phyloP scores from a whole-genome alignment of 768 basidiomycete species.

The Rickenella mellea region DNA sequence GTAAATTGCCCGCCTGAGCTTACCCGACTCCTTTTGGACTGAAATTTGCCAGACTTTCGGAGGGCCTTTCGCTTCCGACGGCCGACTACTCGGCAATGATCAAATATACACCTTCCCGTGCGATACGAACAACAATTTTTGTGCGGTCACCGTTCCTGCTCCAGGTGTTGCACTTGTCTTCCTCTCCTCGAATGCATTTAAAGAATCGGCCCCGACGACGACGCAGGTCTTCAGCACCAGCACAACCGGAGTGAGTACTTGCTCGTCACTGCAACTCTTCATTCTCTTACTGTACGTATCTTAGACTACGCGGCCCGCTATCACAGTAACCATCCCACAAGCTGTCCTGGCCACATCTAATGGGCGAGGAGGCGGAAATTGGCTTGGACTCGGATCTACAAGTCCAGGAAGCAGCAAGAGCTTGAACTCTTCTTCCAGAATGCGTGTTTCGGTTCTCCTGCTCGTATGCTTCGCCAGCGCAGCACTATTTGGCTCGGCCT shows the following conservation, averaged over 20 bases:
- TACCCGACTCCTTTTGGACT: neutral
- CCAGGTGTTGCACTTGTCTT: slow-evolving; percentile 74
- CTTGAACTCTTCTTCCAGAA: too few species aligned
- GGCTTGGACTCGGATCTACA: neutral
- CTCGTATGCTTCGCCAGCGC: too few species aligned
- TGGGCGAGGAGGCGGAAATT: slow-evolving; percentile 21
- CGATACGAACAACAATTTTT: slow-evolving; percentile 39
- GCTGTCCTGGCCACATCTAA: slow-evolving; percentile 53
- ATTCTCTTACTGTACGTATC: neutral
- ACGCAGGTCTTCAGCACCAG: slow-evolving; percentile 49
- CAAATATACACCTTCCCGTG: slow-evolving; percentile 53
- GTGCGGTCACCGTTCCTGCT: slow-evolving; percentile 53
- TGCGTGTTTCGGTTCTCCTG: too few species aligned
- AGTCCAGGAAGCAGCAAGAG: neutral
- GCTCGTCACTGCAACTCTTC: neutral
- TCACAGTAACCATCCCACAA: slow-evolving; percentile 46
- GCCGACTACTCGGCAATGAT: slow-evolving; percentile 47
- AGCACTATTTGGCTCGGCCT: too few species aligned
- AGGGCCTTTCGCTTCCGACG: slow-evolving; percentile 53
- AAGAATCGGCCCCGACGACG: slow-evolving; percentile 22
- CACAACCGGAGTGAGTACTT: slow-evolving; percentile 27
- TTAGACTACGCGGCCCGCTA: slow-evolving; percentile 17
- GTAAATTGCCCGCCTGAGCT: slow-evolving; percentile 21
- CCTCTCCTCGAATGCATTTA: slow-evolving; percentile 34
- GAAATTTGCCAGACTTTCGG: slow-evolving; percentile 42